Evolutionary conservation across 768 basidiomycete species (phyloP), one percentile per base, ranked within the genome.

Genomic region (Calocybe cyanea): DNA sequence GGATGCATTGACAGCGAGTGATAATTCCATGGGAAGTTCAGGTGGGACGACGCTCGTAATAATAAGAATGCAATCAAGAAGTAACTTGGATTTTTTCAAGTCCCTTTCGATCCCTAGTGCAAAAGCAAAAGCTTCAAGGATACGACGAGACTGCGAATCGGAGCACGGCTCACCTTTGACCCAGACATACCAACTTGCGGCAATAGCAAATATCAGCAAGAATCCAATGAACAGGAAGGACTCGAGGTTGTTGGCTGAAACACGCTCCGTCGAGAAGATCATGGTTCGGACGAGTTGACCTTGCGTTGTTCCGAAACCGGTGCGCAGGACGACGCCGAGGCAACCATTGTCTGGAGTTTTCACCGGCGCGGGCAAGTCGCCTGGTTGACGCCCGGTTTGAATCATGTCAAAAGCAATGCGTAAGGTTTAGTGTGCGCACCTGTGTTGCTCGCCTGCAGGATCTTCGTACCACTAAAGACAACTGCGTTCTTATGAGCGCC

Each of bases 181-280:
- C 96, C 96, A 98, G 19, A 98, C 96, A 69, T 99, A 98, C 78
- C 93, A 95, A 58, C 87, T 91, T 0, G 96, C 96, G 24, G 95
- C 95, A 55, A 98, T 87, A 33, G 96, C 96, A 60, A 99, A 98
- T 51, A 97, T 89, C 44, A 98, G 81, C 13, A 98, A 72, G 77
- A 99, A 98, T 2, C 93, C 96, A 50, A 99, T 97, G 70, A 99
- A 99, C 46, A 97, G 67, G 81, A 97, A 98, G 0, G 85, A 86
- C 62, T 99, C 96, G 49, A 87, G 40, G 64, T 95, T 98, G 68
- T 98, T 98, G 19, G 96, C 96, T 7, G 92, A 91, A 17, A 99
- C 85, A 4, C 93, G 87, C 58, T 99, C 96, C 0, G 92, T 93
- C 11, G 92, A 93, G 71, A 98, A 99, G 46, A 99, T 93, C 96